These are phyloP conservation scores for Xylaria curta DNA, from an alignment of 495 filamentous ascomycete species.

Conservation along the genomic window DNA sequence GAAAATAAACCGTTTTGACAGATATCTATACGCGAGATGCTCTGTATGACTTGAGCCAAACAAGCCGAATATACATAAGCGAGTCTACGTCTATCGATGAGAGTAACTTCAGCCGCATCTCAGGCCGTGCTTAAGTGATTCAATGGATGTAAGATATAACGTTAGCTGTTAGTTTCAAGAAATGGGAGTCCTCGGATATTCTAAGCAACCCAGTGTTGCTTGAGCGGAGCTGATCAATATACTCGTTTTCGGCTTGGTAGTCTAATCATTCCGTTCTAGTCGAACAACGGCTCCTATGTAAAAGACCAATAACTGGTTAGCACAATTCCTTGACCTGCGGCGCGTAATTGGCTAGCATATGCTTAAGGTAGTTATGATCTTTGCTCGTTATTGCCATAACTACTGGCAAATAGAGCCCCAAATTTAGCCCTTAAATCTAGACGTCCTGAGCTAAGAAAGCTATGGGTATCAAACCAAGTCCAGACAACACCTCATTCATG, in stretches of 20 bases:
- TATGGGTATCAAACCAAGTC: slow-evolving; percentile 1
- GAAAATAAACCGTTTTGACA: not conserved
- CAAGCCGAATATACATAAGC: not conserved
- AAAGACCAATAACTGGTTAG: not conserved
- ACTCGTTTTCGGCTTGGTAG: not conserved
- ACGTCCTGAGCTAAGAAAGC: not conserved
- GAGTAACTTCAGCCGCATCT: not conserved
- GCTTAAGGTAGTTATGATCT: not conserved
- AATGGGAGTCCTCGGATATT: not conserved
- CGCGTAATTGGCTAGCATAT: not conserved
- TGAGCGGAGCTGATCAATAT: not conserved
- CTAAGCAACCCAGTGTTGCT: not conserved
- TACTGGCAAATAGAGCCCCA: not conserved
- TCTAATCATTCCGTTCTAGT: not conserved
- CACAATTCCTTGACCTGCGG: not conserved
- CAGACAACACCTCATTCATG: not conserved
- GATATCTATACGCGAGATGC: not conserved
- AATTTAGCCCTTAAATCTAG: not conserved
- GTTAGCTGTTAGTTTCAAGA: slow-evolving; percentile 2
- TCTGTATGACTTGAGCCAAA: not conserved
- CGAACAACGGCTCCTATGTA: not conserved
- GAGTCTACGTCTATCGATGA: not conserved
- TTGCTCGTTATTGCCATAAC: not conserved
- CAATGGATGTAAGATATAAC: not conserved
- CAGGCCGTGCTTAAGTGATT: not conserved